These are phyloP conservation scores for Podospora pseudopauciseta DNA, from an alignment of 495 filamentous ascomycete species.

Conservation along the genomic window DNA sequence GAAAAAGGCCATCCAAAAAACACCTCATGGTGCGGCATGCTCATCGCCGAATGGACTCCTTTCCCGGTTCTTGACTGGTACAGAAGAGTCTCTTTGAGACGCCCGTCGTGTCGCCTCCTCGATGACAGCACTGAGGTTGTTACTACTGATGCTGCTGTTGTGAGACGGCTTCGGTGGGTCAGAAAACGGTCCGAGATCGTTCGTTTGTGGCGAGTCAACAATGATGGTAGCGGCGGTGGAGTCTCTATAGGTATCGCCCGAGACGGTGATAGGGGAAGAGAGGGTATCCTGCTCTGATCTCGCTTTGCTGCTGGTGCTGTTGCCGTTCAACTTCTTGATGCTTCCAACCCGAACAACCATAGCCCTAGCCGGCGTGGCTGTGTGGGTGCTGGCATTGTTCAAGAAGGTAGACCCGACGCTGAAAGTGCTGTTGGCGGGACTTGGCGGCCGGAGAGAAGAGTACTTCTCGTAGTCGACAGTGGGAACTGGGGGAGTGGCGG, in stretches of 20 bases:
- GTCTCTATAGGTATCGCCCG: slow-evolving; percentile 28
- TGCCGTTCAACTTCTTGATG: slow-evolving; percentile 42
- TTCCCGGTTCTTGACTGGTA: slow-evolving; percentile 34
- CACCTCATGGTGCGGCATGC: slow-evolving; percentile 39
- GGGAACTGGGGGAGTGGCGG: slow-evolving; percentile 52
- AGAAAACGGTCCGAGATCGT: slow-evolving; percentile 56
- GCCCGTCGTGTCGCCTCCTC: slow-evolving; percentile 47
- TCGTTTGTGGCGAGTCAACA: slow-evolving; percentile 5
- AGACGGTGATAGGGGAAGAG: slow-evolving; percentile 22
- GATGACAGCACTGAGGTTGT: slow-evolving; percentile 51
- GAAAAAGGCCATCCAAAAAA: slow-evolving; percentile 4
- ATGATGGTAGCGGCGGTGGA: slow-evolving; percentile 23
- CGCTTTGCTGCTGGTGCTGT: slow-evolving; percentile 12
- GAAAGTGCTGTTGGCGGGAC: slow-evolving; percentile 48
- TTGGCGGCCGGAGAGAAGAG: slow-evolving; percentile 45
- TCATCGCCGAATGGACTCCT: slow-evolving; percentile 56
- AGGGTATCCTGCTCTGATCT: slow-evolving; percentile 25
- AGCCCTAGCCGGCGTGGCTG: slow-evolving; percentile 50
- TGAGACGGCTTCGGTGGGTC: slow-evolving; percentile 44
- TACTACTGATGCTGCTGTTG: slow-evolving; percentile 45
- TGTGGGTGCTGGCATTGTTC: slow-evolving; percentile 53
- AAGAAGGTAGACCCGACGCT: slow-evolving; percentile 64
- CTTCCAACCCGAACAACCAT: slow-evolving; percentile 53
- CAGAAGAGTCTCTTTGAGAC: slow-evolving; percentile 33
- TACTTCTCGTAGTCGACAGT: slow-evolving; percentile 52